A percentile compares a stretch with the other conserved stretches of the same genome.
Conservation (phyloP, 1,284 basidiomycete species). For the Rhodotorula sp. region DNA sequence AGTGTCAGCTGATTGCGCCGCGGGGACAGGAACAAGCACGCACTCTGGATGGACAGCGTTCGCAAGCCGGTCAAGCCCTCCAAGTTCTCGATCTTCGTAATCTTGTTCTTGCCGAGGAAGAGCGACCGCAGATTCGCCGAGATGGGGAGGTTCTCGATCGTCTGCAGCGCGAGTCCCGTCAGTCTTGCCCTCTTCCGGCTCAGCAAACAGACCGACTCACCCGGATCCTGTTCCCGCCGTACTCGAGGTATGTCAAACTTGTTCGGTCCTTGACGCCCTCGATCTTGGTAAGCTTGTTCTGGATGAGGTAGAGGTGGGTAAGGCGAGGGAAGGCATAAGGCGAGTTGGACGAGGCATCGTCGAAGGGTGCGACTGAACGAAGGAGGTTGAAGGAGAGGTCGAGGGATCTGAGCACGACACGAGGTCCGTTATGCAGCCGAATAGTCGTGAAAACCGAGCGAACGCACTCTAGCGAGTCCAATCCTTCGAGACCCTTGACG, state of each 20-base stretch:
- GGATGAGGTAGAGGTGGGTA: conserved; percentile 79
- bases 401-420: conserved; percentile 59
- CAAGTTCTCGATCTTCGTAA: conserved; percentile 80
- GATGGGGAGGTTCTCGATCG: conserved; percentile 67
- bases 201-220: conserved; percentile 53
- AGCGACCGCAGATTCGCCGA: conserved; percentile 73
- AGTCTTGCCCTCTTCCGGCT: neutral
- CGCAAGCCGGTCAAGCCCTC: conserved; percentile 67
- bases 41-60: conserved; percentile 62
- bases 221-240: conserved; percentile 87
- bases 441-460: too few relatives aligned
- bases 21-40: neutral
- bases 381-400: conserved; percentile 96
- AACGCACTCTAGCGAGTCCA: conserved; percentile 67
- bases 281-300: conserved; percentile 88
- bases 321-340: conserved; percentile 56
- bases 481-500: conserved; percentile 65
- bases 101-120: conserved; percentile 95
- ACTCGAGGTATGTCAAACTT: conserved; percentile 78
- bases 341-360: conserved; percentile 59
- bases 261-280: conserved; percentile 56
- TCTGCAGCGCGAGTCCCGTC: conserved; percentile 52
- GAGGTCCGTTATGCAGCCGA: neutral
- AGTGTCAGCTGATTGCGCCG: neutral
- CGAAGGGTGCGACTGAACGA: conserved; percentile 60